These are phyloP conservation scores for Saccharum officinarum DNA, from an alignment of 176 grass and related monocot genomes.

Conservation along the genomic window DNA sequence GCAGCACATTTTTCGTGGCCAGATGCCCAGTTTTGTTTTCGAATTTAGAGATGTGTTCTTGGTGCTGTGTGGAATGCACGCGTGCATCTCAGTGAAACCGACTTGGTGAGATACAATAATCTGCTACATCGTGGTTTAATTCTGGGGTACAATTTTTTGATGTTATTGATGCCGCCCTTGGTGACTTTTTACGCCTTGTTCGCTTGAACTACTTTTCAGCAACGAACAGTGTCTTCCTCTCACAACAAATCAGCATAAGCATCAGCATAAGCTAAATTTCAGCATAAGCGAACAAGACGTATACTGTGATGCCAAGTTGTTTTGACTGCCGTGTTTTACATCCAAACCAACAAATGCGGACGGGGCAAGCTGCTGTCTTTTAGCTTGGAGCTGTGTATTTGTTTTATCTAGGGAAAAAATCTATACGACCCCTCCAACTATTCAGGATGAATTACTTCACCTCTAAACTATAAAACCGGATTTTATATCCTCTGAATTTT, in stretches of 20 bases:
- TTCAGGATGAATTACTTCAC: too few species aligned
- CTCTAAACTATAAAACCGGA: too few species aligned
- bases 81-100: conserved; percentile 16
- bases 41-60: not conserved
- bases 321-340: not conserved
- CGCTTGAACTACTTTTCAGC: too few species aligned
- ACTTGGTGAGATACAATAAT: conserved; percentile 39
- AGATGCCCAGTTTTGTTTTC: conserved; percentile 14
- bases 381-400: not conserved
- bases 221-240: too few species aligned
- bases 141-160: not conserved
- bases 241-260: too few species aligned
- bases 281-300: too few species aligned
- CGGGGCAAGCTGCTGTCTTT: not conserved
- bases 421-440: too few species aligned
- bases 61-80: not conserved
- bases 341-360: not conserved
- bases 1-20: not conserved
- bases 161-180: not conserved
- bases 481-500: too few species aligned
- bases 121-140: conserved; percentile 1
- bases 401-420: too few species aligned
- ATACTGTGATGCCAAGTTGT: not conserved
- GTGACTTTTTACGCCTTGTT: too few species aligned
- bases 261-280: too few species aligned